A percentile compares a stretch with the other conserved stretches of the same genome.
Conservation (phyloP, 345 rosid genomes). For the Camelina hispida region DNA sequence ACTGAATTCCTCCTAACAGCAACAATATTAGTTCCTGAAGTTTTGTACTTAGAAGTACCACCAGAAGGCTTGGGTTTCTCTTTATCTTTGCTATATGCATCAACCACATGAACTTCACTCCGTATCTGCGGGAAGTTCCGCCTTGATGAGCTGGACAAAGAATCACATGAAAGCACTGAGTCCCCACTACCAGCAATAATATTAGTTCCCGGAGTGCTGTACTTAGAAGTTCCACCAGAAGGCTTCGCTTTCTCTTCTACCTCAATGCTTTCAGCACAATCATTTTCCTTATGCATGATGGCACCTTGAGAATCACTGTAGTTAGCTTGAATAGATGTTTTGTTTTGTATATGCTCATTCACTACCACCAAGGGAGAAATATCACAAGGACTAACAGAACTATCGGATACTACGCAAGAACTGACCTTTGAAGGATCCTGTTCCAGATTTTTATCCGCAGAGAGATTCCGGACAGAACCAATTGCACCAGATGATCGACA, state of each 20-base stretch:
- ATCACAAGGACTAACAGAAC: slow-evolving; percentile 41
- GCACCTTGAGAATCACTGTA: slow-evolving; percentile 38
- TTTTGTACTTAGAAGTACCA: slow-evolving; percentile 29
- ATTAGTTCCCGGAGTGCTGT: slow-evolving; percentile 31
- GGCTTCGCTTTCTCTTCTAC: slow-evolving; percentile 27
- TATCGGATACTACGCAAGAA: slow-evolving; percentile 35
- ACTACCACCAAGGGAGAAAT: slow-evolving; percentile 33
- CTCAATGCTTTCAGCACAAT: slow-evolving; percentile 18
- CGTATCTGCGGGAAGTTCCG: slow-evolving; percentile 24
- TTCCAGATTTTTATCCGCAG: slow-evolving; percentile 37
- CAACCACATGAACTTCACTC: slow-evolving; percentile 29
- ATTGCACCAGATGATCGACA: slow-evolving; percentile 44
- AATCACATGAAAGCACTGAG: slow-evolving; percentile 26
- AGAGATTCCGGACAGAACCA: slow-evolving; percentile 45
- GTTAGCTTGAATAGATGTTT: slow-evolving; percentile 32
- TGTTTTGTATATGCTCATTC: slow-evolving; percentile 44
- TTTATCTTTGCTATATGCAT: slow-evolving; percentile 13
- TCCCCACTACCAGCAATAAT: slow-evolving; percentile 22
- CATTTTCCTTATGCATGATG: slow-evolving; percentile 44
- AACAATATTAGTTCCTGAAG: slow-evolving; percentile 19
- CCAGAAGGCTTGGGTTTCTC: slow-evolving; percentile 25
- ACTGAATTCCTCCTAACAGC: slow-evolving; percentile 19
- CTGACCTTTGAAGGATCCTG: slow-evolving; percentile 32
- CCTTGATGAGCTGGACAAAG: slow-evolving; percentile 27
- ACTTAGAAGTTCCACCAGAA: slow-evolving; percentile 14